phyloP scores from a whole-genome alignment of 176 grass and related monocot genomes.

The Leersia perrieri region DNA sequence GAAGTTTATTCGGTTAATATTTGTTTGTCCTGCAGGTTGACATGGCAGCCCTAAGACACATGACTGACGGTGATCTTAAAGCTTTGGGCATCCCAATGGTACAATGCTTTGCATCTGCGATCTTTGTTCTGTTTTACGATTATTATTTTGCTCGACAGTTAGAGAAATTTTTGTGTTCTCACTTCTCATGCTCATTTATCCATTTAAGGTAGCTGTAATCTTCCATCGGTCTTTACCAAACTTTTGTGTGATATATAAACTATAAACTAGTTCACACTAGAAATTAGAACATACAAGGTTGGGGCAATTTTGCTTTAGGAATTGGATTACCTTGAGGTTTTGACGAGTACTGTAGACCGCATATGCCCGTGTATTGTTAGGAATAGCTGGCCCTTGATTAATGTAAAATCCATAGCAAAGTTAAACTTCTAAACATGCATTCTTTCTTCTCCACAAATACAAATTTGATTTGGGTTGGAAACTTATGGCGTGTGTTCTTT shows the following conservation, averaged over 20 bases:
- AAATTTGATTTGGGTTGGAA: neutral
- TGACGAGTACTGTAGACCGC: neutral
- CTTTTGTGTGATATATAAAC: neutral
- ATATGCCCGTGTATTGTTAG: neutral
- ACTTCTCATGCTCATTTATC: neutral
- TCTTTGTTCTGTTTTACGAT: constrained; percentile 1
- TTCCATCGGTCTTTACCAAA: neutral
- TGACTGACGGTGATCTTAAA: constrained; percentile 94
- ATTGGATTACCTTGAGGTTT: neutral
- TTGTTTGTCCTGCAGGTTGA: constrained; percentile 65
- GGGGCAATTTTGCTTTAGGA: neutral
- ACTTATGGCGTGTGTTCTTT: constrained; percentile 13
- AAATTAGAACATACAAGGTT: constrained; percentile 10
- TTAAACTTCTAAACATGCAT: neutral
- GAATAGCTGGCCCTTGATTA: neutral
- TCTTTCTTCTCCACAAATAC: neutral
- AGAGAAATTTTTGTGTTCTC: neutral
- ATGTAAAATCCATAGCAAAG: neutral
- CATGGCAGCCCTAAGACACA: constrained; percentile 90
- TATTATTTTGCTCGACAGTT: neutral
- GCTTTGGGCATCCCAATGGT: constrained; percentile 97
- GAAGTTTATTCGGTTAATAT: constrained; percentile 23
- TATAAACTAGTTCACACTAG: neutral
- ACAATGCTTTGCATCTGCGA: constrained; percentile 7
- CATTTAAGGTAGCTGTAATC: neutral